Conservation (phyloP, 1,139 yeast genomes). For the Scheffersomyces lignicola region DNA sequence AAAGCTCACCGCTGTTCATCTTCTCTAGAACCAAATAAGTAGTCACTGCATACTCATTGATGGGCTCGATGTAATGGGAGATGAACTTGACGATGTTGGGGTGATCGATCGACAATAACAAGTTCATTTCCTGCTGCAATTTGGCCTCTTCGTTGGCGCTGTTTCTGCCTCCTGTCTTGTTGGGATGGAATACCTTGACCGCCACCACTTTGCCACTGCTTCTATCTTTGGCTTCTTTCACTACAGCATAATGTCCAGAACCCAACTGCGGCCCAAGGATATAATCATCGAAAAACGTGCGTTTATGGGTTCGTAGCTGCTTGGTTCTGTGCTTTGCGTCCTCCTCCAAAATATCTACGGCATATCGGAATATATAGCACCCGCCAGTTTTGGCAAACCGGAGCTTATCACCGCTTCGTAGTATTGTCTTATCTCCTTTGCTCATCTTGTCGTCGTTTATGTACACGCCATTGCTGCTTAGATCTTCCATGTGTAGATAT, state of each 20-base stretch:
- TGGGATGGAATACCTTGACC: slow-evolving; percentile 76
- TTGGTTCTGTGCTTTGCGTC: slow-evolving; percentile 13
- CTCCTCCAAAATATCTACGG: slow-evolving; percentile 20
- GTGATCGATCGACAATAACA: slow-evolving; percentile 65
- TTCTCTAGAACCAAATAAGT: slow-evolving; percentile 73
- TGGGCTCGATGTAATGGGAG: slow-evolving; percentile 69
- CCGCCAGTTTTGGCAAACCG: slow-evolving; percentile 61
- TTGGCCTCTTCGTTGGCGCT: slow-evolving; percentile 47
- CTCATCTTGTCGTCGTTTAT: slow-evolving; percentile 60
- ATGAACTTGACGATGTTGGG: slow-evolving; percentile 68
- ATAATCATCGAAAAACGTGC: slow-evolving; percentile 60
- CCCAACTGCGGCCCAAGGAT: slow-evolving; percentile 64
- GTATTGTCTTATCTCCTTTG: slow-evolving; percentile 44
- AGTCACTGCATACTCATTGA: slow-evolving; percentile 50
- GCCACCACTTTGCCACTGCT: slow-evolving; percentile 63
- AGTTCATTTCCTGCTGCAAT: slow-evolving; percentile 66
- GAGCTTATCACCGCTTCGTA: slow-evolving; percentile 65
- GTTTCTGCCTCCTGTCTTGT: slow-evolving; percentile 29
- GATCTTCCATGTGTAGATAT: slow-evolving; percentile 53
- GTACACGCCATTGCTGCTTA: slow-evolving; percentile 68
- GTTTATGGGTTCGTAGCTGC: slow-evolving; percentile 9
- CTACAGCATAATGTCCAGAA: slow-evolving; percentile 77
- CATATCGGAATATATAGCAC: slow-evolving; percentile 56
- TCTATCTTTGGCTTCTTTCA: slow-evolving; percentile 64
- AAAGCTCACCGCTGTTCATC: slow-evolving; percentile 72